Conservation (phyloP, 2,329 filamentous ascomycete genomes). For the Aspergillus novofumigatus region DNA sequence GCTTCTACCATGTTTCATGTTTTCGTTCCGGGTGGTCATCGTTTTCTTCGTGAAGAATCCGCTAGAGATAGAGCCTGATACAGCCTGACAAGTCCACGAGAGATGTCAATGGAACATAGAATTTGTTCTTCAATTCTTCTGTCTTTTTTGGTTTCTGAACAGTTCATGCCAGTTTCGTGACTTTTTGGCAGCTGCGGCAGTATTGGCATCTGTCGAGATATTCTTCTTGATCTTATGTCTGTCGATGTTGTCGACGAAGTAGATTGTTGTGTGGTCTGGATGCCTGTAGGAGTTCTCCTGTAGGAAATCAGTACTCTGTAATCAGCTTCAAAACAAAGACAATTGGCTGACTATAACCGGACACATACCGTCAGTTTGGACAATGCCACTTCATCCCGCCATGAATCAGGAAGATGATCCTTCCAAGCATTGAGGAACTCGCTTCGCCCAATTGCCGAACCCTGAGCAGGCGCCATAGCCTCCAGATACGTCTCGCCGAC, state of each 20-base stretch:
- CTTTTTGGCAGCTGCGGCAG: conserved; percentile 28
- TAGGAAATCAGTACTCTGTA: conserved; percentile 5
- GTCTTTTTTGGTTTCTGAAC: conserved; percentile 34
- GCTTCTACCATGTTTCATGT: conserved; percentile 4
- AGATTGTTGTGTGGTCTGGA: conserved; percentile 35
- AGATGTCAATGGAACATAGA: conserved; percentile 15
- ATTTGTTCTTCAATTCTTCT: conserved; percentile 22
- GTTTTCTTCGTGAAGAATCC: background rate
- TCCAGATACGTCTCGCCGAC: conserved; percentile 40
- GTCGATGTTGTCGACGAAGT: conserved; percentile 30
- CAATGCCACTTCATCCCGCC: conserved; percentile 34
- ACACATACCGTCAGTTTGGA: conserved; percentile 31
- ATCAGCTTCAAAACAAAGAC: background rate
- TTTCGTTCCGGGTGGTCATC: conserved; percentile 3
- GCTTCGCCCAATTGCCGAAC: conserved; percentile 26
- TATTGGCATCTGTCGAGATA: conserved; percentile 17
- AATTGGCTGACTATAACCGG: background rate
- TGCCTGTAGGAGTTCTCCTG: conserved; percentile 31
- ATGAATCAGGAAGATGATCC: conserved; percentile 41
- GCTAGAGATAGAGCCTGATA: conserved; percentile 13
- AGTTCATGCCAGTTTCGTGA: conserved; percentile 43
- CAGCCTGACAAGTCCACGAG: conserved; percentile 5
- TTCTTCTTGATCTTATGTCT: conserved; percentile 26
- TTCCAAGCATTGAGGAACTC: conserved; percentile 40
- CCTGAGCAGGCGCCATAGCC: conserved; percentile 29